Percentiles rank a stretch among this genome's conserved stretches.
Evolutionary conservation across 495 filamentous ascomycete species (phyloP).

Genomic region (Aspergillus saccharolyticus): DNA sequence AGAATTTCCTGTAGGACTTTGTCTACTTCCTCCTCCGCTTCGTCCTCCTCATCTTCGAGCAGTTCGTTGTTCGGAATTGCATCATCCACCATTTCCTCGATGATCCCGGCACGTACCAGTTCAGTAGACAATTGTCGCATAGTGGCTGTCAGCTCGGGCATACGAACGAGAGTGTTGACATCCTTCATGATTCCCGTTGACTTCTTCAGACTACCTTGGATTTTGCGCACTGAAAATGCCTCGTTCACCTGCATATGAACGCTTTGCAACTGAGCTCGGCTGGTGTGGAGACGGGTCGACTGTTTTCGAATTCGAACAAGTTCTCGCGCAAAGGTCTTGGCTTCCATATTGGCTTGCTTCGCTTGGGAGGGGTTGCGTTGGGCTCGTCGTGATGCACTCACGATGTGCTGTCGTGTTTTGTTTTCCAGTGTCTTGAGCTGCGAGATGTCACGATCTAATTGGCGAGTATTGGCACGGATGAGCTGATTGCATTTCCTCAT

Average conservation of each 20-base stretch:
- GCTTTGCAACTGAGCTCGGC: slow-evolving; percentile 84
- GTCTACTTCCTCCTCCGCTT: slow-evolving; percentile 86
- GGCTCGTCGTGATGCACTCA: slow-evolving; percentile 71
- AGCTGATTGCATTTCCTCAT: slow-evolving; percentile 93
- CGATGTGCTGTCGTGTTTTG: slow-evolving; percentile 82
- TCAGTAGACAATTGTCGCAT: slow-evolving; percentile 88
- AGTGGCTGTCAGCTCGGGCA: slow-evolving; percentile 83
- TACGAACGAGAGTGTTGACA: slow-evolving; percentile 76
- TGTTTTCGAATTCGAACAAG: slow-evolving; percentile 79
- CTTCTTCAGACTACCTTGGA: slow-evolving; percentile 85
- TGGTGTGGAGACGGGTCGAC: slow-evolving; percentile 66
- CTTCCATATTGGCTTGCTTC: slow-evolving; percentile 69
- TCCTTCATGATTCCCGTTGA: slow-evolving; percentile 94
- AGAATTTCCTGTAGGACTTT: slow-evolving; percentile 87
- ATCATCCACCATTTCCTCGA: slow-evolving; percentile 95
- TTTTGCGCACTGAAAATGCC: slow-evolving; percentile 92
- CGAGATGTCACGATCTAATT: slow-evolving; percentile 88
- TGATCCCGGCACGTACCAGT: slow-evolving; percentile 89
- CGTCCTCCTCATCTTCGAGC: slow-evolving; percentile 76
- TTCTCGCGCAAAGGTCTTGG: slow-evolving; percentile 82
- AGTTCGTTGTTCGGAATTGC: slow-evolving; percentile 67
- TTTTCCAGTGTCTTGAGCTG: slow-evolving; percentile 67
- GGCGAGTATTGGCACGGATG: slow-evolving; percentile 85
- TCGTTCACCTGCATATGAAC: slow-evolving; percentile 98
- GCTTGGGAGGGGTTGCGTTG: slow-evolving; percentile 70